These are phyloP conservation scores for Ascoidea rubescens DNA, from an alignment of 805 yeast species.

Conservation along the genomic window DNA sequence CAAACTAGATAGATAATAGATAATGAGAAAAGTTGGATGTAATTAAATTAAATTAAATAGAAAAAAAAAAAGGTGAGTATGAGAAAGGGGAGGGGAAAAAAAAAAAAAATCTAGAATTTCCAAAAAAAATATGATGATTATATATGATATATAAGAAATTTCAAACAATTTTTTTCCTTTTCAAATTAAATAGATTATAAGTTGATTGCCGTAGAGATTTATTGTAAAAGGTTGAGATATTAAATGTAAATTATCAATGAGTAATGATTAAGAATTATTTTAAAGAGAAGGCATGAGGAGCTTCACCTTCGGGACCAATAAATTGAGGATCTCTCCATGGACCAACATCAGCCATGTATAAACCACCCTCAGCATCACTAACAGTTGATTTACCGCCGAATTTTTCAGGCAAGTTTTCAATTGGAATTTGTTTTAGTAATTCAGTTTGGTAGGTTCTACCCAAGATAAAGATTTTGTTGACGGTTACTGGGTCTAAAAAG, in stretches of 20 bases:
- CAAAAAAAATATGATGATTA: neutral
- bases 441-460: conserved; percentile 72
- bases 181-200: neutral
- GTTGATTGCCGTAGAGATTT: neutral
- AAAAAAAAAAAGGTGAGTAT: neutral
- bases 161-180: neutral
- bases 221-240: neutral
- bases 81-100: neutral
- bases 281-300: conserved; percentile 38
- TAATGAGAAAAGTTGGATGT: no score
- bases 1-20: no score
- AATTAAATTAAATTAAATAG: neutral
- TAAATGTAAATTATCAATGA: neutral
- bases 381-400: conserved; percentile 77
- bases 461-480: conserved; percentile 81
- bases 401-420: conserved; percentile 79
- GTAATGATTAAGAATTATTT: neutral
- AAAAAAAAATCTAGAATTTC: neutral
- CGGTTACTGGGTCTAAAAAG: conserved; percentile 94
- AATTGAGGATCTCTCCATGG: conserved; percentile 91
- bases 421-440: conserved; percentile 82
- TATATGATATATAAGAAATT: neutral
- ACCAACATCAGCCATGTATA: conserved; percentile 81
- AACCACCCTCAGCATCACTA: conserved; percentile 58
- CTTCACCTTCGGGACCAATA: conserved; percentile 93